Conservation (phyloP, 441 rosid species). For the Populus hybrid region DNA sequence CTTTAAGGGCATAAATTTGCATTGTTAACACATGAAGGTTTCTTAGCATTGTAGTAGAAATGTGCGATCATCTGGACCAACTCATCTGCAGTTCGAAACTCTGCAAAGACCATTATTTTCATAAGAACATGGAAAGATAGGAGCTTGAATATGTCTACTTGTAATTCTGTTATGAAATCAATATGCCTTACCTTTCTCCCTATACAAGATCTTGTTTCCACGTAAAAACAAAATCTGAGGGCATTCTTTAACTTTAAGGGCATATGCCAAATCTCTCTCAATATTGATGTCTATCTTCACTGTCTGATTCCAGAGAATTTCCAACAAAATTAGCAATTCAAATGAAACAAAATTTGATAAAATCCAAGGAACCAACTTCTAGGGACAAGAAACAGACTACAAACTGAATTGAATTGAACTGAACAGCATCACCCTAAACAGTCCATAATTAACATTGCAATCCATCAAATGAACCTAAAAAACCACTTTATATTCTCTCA, state of each 20-base stretch:
- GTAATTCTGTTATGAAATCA: background rate
- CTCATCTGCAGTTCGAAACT: conserved; percentile 66
- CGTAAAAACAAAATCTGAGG: conserved; percentile 80
- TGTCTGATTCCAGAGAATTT: conserved; percentile 46
- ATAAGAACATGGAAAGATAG: conserved; percentile 1
- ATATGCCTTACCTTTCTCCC: conserved; percentile 62
- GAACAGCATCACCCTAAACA: too few species aligned
- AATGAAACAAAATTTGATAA: conserved; percentile 9
- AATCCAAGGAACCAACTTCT: background rate
- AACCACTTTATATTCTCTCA: background rate
- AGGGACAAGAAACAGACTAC: background rate
- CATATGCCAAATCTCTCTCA: conserved; percentile 86
- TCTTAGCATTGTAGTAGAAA: conserved; percentile 86
- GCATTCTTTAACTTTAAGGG: conserved; percentile 77
- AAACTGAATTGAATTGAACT: background rate
- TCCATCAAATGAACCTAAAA: background rate
- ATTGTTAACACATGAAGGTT: conserved; percentile 63
- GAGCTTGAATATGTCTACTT: background rate
- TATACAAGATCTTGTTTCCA: conserved; percentile 62
- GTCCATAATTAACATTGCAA: background rate
- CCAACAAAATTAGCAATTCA: conserved; percentile 8
- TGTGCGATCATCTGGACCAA: conserved; percentile 85
- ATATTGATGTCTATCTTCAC: conserved; percentile 81
- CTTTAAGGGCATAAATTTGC: conserved; percentile 24
- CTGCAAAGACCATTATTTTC: conserved; percentile 37